Conservation (phyloP, 306 rosid genomes). For the Citrullus mucosospermus region DNA sequence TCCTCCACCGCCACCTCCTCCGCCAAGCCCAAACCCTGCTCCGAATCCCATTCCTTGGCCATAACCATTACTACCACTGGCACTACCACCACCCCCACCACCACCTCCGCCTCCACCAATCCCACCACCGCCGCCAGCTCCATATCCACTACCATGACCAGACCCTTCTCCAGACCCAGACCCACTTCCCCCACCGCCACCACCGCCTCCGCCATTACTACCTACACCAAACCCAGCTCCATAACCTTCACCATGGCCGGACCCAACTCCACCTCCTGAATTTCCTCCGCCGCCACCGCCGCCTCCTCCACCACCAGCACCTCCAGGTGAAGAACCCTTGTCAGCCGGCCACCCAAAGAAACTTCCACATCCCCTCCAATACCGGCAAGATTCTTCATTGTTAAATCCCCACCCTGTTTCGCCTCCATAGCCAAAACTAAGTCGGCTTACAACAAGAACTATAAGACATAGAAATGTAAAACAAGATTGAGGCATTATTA, state of each 20-base stretch:
- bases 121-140: not conserved
- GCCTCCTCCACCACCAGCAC: not conserved
- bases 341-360: constrained; percentile 1
- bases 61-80: not conserved
- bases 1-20: not conserved
- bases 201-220: not conserved
- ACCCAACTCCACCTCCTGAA: not conserved
- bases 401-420: not conserved
- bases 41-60: constrained; percentile 5
- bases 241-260: constrained; percentile 2
- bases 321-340: not conserved
- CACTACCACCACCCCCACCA: not conserved
- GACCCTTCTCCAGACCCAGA: not conserved
- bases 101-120: not conserved
- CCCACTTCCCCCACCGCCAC: not conserved
- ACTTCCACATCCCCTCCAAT: constrained; percentile 6
- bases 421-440: not conserved
- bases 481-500: not conserved
- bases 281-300: not conserved
- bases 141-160: not conserved
- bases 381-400: not conserved
- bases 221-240: constrained; percentile 6
- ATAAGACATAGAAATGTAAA: not conserved
- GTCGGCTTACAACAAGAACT: not conserved
- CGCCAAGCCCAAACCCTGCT: not conserved